Base-by-base conservation (phyloP, 768 basidiomycete genomes). In the Lactarius deliciosus region DNA sequence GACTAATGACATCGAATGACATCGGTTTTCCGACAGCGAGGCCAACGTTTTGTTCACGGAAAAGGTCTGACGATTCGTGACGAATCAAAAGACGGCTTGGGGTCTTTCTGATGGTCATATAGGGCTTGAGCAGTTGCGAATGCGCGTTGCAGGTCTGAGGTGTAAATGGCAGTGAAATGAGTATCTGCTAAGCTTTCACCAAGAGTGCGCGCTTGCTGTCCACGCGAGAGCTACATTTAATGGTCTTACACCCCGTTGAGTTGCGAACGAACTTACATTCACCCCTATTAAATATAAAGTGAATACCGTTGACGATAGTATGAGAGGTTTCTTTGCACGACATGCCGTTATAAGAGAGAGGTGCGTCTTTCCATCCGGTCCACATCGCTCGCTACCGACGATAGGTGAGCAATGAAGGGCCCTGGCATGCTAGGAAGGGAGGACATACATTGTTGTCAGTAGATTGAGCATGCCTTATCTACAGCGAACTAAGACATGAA, bases 381-480 rank as follows among this genome's bases (percentile, higher is more conserved):
- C 90, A 91, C 4, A 88, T 74, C 36, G 75, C 69, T 68, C 73
- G 78, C 84, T 65, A 20, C 16, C 18, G 13, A 34, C 11, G 10
- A 20, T 20, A 50, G n/a, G 38, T 45, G 60, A 34, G n/a, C 38
- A 22, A 60, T 40, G 41, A 20, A 13, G 54, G 25, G 22, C 10
- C 5, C 1, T n/a, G 32, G 32, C 5, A 45, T 22, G 32, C 38
- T 7, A 36, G 18, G 54, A 18, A 25, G 15, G 22, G 32, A 10
- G 7, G 34, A 41, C 85, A 55, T 58, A 89, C 90, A 73, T 87
- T 68, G 70, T 92, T 92, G 70, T 92, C 91, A 38, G 82, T 85
- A 8, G 90, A 90, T 71, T 92, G 89, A 38, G 85, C 91, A 74
- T 92, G 91, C 62, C 91, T 80, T 69, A 91, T 80, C 89, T 92